Conservation (phyloP, 192 early-diverging fungal genomes). For the Backusella parvicylindrica region DNA sequence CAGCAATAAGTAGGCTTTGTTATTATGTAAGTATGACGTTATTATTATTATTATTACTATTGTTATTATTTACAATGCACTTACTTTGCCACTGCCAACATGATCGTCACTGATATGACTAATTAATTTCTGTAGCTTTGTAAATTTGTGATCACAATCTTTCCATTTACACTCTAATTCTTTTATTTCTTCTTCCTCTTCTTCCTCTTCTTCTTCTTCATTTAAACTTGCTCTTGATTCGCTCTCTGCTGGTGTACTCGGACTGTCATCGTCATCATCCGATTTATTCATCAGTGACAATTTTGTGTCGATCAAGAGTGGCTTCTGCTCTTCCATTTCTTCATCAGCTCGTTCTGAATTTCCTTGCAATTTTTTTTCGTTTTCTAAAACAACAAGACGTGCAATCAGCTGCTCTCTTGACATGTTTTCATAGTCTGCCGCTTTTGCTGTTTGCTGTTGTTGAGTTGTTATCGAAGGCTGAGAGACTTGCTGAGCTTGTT, state of each 20-base stretch:
- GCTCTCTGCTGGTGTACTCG: conserved; percentile 11
- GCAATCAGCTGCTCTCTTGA: conserved; percentile 24
- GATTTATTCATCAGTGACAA: background rate
- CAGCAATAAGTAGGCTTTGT: conserved; percentile 45
- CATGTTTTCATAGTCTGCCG: conserved; percentile 25
- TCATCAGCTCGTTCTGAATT: background rate
- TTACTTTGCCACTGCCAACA: conserved; percentile 56
- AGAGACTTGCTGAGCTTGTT: conserved; percentile 13
- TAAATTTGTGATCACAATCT: conserved; percentile 44
- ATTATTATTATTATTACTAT: background rate
- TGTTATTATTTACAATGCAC: no score
- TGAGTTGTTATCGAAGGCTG: conserved; percentile 1
- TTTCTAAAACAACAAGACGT: conserved; percentile 24
- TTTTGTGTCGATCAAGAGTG: background rate
- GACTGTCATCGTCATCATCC: conserved; percentile 18
- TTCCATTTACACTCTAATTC: conserved; percentile 44
- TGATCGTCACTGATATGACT: conserved; percentile 49
- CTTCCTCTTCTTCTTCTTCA: conserved; percentile 17
- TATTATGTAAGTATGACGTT: background rate
- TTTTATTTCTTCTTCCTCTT: conserved; percentile 7
- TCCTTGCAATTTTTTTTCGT: background rate
- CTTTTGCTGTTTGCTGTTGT: background rate
- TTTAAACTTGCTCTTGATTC: conserved; percentile 11
- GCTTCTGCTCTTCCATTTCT: background rate
- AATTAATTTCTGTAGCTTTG: conserved; percentile 42